A percentile compares a stretch with the other conserved stretches of the same genome.
phyloP scores from a whole-genome alignment of 768 basidiomycete species.

The Sarcomyxa edulis region DNA sequence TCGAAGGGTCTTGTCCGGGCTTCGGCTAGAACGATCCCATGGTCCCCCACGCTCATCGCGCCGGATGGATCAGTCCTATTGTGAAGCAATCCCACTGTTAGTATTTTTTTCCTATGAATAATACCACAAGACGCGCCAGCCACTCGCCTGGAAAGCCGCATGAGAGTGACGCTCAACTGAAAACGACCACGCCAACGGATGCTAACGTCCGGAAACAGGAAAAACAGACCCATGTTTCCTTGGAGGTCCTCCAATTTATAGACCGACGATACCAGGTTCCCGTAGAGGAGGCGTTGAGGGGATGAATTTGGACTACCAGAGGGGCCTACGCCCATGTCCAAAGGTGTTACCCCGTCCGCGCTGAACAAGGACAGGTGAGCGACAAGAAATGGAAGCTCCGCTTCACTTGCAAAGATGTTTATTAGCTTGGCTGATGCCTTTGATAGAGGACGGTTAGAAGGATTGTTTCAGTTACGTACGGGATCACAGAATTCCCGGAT shows the following conservation, averaged over 20 bases:
- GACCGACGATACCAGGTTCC: slow-evolving; percentile 79
- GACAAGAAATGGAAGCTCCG: slow-evolving; percentile 83
- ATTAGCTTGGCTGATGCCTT: neutral
- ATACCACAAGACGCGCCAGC: slow-evolving; percentile 7
- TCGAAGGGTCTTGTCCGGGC: slow-evolving; percentile 75
- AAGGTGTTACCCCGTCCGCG: slow-evolving; percentile 54
- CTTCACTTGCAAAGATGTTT: slow-evolving; percentile 50
- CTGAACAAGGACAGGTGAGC: slow-evolving; percentile 76
- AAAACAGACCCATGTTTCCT: slow-evolving; percentile 79
- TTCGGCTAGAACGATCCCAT: slow-evolving; percentile 64
- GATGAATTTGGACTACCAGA: slow-evolving; percentile 32
- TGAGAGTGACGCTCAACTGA: slow-evolving; percentile 66
- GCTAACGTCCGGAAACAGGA: slow-evolving; percentile 89
- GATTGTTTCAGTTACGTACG: slow-evolving; percentile 48
- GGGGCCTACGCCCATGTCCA: slow-evolving; percentile 63
- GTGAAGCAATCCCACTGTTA: slow-evolving; percentile 13
- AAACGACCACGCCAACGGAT: slow-evolving; percentile 75
- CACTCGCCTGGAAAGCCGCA: slow-evolving; percentile 72
- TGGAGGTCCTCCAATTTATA: slow-evolving; percentile 77
- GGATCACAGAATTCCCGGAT: slow-evolving; percentile 64
- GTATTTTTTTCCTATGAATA: too few relatives aligned
- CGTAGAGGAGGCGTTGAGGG: slow-evolving; percentile 67
- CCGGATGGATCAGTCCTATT: slow-evolving; percentile 46
- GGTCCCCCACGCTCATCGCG: slow-evolving; percentile 43
- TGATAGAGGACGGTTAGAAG: neutral